Conservation (phyloP, 106 monocot species). For the Chionographis japonica region DNA sequence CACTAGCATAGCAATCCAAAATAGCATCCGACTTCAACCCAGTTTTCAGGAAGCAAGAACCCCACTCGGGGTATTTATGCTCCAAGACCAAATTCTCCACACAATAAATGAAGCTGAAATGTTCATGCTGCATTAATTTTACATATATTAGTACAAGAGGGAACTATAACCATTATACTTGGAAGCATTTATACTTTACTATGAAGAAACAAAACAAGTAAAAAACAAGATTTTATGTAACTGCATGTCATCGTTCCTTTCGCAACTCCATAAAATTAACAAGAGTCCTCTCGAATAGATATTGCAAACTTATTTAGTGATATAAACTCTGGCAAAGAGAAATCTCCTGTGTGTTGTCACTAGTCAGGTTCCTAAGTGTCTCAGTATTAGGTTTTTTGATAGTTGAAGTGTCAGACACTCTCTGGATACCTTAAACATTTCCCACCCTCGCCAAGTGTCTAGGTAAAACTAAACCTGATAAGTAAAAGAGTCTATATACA, state of each 20-base stretch:
- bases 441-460: too few species aligned
- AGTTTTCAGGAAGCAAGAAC: slow-evolving; percentile 66
- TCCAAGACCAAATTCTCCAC: slow-evolving; percentile 68
- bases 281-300: too few species aligned
- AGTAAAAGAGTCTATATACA: too few species aligned
- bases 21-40: slow-evolving; percentile 57
- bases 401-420: too few species aligned
- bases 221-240: background rate
- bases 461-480: too few species aligned
- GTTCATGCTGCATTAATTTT: slow-evolving; percentile 42
- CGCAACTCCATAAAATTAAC: background rate
- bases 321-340: too few species aligned
- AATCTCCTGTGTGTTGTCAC: too few species aligned
- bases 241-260: background rate
- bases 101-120: slow-evolving; percentile 89
- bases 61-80: slow-evolving; percentile 58
- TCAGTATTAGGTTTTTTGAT: too few species aligned
- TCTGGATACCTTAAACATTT: too few species aligned
- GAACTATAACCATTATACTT: background rate
- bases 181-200: background rate
- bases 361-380: too few species aligned
- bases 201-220: background rate
- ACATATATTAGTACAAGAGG: background rate
- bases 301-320: too few species aligned
- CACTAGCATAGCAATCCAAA: slow-evolving; percentile 52